Conservation (phyloP, 495 filamentous ascomycete species). For the Saxispiralis lemnorum region DNA sequence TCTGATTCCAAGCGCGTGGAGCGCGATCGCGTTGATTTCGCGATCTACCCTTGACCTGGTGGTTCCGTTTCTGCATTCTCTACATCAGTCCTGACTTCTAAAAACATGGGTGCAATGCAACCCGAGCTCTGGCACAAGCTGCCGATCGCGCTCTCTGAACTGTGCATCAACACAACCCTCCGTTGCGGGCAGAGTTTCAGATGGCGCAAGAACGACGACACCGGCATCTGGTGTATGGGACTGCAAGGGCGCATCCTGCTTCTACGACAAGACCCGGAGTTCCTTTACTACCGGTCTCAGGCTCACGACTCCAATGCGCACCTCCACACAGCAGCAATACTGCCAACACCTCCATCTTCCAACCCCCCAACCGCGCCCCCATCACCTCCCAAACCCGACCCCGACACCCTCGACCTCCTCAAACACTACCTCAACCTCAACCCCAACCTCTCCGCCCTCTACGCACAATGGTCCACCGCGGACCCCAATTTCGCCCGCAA, state of each 20-base stretch:
- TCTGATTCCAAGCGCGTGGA: background rate
- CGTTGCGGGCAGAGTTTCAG: conserved; percentile 86
- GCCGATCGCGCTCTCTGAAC: conserved; percentile 58
- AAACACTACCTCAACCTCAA: conserved; percentile 31
- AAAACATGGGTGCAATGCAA: conserved; percentile 12
- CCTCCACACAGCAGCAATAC: conserved; percentile 12
- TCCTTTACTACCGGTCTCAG: conserved; percentile 62
- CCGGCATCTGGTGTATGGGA: conserved; percentile 77
- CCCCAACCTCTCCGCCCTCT: conserved; percentile 54
- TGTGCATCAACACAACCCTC: conserved; percentile 80
- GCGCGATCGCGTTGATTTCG: background rate
- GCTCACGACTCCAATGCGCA: conserved; percentile 25
- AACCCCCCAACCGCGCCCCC: conserved; percentile 7
- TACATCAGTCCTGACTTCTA: background rate
- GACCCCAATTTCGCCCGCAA: conserved; percentile 84
- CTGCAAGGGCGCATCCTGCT: conserved; percentile 71
- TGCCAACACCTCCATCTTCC: conserved; percentile 25
- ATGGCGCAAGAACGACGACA: conserved; percentile 58
- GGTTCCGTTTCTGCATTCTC: background rate
- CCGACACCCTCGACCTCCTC: conserved; percentile 39
- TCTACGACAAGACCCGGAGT: conserved; percentile 58
- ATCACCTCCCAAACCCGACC: conserved; percentile 13
- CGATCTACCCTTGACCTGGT: background rate
- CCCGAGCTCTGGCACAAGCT: conserved; percentile 61
- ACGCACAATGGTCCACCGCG: conserved; percentile 67